Percentiles rank a stretch among this genome's conserved stretches.
These are phyloP conservation scores for Kwoniella dendrophila DNA, from an alignment of 768 basidiomycete species.

Conservation along the genomic window DNA sequence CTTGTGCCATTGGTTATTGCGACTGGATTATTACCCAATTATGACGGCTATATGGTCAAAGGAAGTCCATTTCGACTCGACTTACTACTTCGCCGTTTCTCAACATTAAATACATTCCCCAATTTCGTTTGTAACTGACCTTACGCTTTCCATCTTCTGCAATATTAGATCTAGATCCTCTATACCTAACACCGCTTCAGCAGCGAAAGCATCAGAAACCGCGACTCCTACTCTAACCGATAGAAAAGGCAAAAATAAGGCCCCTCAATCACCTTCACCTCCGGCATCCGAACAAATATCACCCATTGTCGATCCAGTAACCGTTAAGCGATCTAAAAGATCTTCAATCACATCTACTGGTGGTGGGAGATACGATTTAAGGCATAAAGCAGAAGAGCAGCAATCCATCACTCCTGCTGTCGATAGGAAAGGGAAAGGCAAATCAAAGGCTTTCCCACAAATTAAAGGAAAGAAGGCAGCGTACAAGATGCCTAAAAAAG, in stretches of 20 bases:
- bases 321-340: slow-evolving; percentile 62
- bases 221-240: slow-evolving; percentile 19
- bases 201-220: not conserved
- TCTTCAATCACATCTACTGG: slow-evolving; percentile 59
- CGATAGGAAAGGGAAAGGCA: slow-evolving; percentile 31
- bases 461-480: slow-evolving; percentile 58
- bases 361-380: slow-evolving; percentile 16
- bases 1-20: too few relatives aligned
- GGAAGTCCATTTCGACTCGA: slow-evolving; percentile 1
- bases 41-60: not conserved
- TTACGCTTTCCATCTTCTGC: too few relatives aligned
- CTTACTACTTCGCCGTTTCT: not conserved
- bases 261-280: slow-evolving; percentile 69
- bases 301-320: slow-evolving; percentile 58
- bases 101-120: not conserved
- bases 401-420: slow-evolving; percentile 61
- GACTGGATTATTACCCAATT: not conserved
- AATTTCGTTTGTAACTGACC: too few relatives aligned
- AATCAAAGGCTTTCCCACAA: slow-evolving; percentile 58
- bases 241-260: slow-evolving; percentile 88
- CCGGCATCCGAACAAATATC: slow-evolving; percentile 53
- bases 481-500: slow-evolving; percentile 43
- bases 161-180: slow-evolving; percentile 11
- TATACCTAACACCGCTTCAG: not conserved
- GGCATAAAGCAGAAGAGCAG: slow-evolving; percentile 20